These are phyloP conservation scores for Hibiscus syriacus DNA, from an alignment of 345 rosid species.

Conservation along the genomic window DNA sequence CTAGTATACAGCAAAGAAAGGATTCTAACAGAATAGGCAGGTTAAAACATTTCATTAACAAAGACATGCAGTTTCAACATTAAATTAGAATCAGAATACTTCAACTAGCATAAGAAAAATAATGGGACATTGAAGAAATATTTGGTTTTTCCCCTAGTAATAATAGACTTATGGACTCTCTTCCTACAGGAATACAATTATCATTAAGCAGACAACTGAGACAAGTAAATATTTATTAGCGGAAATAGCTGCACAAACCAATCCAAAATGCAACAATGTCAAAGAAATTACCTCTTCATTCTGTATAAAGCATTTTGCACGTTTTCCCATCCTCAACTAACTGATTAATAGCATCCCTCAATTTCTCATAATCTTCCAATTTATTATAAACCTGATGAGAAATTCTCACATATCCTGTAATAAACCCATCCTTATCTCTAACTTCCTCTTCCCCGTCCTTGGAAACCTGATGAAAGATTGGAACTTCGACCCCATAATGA, in stretches of 20 bases:
- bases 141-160: not conserved
- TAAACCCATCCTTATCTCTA: conserved; percentile 41
- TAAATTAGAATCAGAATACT: not conserved
- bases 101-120: not conserved
- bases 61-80: not conserved
- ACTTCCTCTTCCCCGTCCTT: conserved; percentile 40
- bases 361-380: conserved; percentile 54
- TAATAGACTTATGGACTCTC: too few species aligned
- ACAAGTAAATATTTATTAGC: not conserved
- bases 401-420: conserved; percentile 54
- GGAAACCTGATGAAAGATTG: conserved; percentile 39
- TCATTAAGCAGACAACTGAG: not conserved
- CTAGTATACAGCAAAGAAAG: not conserved
- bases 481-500: conserved; percentile 54
- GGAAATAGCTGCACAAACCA: not conserved
- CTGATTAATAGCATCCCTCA: conserved; percentile 48
- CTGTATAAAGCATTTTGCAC: conserved; percentile 31
- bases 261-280: not conserved
- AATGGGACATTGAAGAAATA: not conserved
- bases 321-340: conserved; percentile 30
- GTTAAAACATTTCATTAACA: not conserved
- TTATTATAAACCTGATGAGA: conserved; percentile 66
- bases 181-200: not conserved
- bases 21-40: not conserved
- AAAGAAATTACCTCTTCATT: conserved; percentile 30